Evolutionary conservation across 805 yeast species (phyloP), one percentile per base, ranked within the genome.

Genomic region (Candida coleopterorum): DNA sequence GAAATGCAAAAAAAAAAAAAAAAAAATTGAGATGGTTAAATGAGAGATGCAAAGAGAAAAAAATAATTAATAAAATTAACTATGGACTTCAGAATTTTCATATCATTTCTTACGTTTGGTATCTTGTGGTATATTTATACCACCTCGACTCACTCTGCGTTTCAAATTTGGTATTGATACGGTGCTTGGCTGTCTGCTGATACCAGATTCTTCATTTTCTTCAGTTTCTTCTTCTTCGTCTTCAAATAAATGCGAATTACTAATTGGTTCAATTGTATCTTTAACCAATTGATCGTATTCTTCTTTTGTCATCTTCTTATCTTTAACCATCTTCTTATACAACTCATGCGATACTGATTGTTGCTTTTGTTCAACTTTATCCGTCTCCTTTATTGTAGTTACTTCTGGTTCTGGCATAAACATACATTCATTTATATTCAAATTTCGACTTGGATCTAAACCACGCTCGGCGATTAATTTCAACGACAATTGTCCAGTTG

Each of bases 401-500:
- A 24, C 11, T 26, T 32, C 23, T 4, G 18, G 23, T 20, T 6
- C 20, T 18, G 32, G 6, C 4, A 11, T 11, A 40, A 61, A 66
- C 44, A 51, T 59, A 33, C 56, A 60, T 32, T 55, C 70, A 41
- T 49, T 62, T 21, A 56, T 58, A 45, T 54, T 67, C 38, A 74
- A 52, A 43, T 63, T 64, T 41, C 55, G 66, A 42, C 59, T 59
- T 0, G 75, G 70, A 47, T 74, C 71, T 30, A 70, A 32, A 9
- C 57, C 58, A 30, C 60, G 57, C 17, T 52, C 54, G 32, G 47
- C 53, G 37, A 75, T 46, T 21, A 52, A 54, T 18, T 53, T 55
- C 6, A 74, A 51, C 22, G 65, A 61, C 3, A 62, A 47, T 29
- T 57, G 41, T 0, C 79, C 79, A 24, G 74, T 70, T 24, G 72